Evolutionary conservation across 75 land plant genomes (phyloP).

Genomic region (Chamaecyparis obtusa): DNA sequence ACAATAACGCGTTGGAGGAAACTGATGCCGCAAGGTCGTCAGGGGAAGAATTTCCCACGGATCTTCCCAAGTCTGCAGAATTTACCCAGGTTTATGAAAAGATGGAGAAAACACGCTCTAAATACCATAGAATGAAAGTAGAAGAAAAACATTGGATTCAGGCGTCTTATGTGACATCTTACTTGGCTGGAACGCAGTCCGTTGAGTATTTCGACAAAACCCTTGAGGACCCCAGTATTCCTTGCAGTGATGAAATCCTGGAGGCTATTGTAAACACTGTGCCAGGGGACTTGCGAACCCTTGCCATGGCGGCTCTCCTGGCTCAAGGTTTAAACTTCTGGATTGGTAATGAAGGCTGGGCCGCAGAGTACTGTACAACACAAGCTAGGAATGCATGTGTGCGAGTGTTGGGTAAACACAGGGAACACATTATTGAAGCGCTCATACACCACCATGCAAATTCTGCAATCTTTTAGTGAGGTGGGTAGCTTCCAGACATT

Average conservation of each 20-base stretch:
- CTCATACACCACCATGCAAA: background rate
- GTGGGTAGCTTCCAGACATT: background rate
- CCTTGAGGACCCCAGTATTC: background rate
- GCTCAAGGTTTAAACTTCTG: background rate
- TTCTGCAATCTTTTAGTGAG: background rate
- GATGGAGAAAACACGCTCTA: background rate
- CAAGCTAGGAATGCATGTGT: slow-evolving; percentile 14
- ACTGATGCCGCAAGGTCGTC: background rate
- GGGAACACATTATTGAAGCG: background rate
- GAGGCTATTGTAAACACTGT: slow-evolving; percentile 10
- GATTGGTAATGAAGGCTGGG: background rate
- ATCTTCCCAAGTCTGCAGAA: background rate
- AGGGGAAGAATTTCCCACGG: background rate
- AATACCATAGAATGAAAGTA: background rate
- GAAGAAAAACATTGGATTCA: background rate
- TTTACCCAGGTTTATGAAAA: background rate
- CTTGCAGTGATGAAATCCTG: background rate
- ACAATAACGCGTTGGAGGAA: background rate
- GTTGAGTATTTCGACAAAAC: background rate
- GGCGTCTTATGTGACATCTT: background rate
- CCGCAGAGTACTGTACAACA: no score
- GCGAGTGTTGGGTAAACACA: slow-evolving; percentile 13
- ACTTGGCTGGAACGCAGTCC: background rate
- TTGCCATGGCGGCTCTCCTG: background rate
- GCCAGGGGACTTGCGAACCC: slow-evolving; percentile 10